Conservation (phyloP, 768 basidiomycete genomes). For the Neoboletus subvelutipes region DNA sequence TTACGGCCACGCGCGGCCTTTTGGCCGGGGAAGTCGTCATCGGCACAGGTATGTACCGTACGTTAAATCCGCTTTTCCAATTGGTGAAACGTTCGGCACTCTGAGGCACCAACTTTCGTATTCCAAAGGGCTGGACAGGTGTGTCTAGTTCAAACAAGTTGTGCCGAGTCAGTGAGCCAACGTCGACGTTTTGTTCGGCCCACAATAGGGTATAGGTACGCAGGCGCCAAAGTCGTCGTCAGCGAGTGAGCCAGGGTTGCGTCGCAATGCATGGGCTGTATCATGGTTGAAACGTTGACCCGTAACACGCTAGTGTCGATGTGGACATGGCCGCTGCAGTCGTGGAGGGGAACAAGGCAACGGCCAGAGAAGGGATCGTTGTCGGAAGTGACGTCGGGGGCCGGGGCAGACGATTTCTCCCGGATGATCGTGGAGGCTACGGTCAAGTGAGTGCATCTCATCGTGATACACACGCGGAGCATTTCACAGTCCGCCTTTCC, state of each 20-base stretch:
- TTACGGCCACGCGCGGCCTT: slow-evolving; percentile 52
- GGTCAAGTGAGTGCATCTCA: slow-evolving; percentile 56
- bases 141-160: slow-evolving; percentile 2
- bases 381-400: slow-evolving; percentile 81
- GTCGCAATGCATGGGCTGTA: background rate
- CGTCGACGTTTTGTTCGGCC: too few relatives aligned
- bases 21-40: slow-evolving; percentile 79
- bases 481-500: background rate
- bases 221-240: slow-evolving; percentile 82
- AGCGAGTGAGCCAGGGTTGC: slow-evolving; percentile 57
- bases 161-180: background rate
- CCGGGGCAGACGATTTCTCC: slow-evolving; percentile 81
- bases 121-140: slow-evolving; percentile 76
- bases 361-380: slow-evolving; percentile 70
- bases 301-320: slow-evolving; percentile 55
- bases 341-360: slow-evolving; percentile 67
- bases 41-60: slow-evolving; percentile 77
- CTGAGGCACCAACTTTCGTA: background rate
- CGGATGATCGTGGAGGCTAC: slow-evolving; percentile 75
- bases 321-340: slow-evolving; percentile 64
- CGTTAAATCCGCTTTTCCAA: background rate
- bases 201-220: slow-evolving; percentile 73
- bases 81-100: background rate
- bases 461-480: background rate
- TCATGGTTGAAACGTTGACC: slow-evolving; percentile 11